phyloP scores from a whole-genome alignment of 768 basidiomycete genomes.

The Tricholoma terreum region DNA sequence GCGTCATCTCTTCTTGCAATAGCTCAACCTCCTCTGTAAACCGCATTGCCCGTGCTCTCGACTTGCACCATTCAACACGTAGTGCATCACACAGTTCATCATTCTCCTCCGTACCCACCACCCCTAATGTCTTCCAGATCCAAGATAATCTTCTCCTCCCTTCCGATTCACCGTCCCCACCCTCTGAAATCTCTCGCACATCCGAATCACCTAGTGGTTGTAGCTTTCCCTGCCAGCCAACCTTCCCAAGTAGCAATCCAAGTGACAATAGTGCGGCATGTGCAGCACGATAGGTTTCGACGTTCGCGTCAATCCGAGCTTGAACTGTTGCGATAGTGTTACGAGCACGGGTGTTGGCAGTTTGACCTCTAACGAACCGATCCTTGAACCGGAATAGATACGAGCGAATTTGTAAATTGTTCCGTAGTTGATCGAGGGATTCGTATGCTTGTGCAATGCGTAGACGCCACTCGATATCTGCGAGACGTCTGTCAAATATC shows the following conservation, averaged over 20 bases:
- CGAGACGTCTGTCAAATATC: background rate
- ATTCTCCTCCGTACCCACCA: no score
- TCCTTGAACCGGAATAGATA: slow-evolving; percentile 21
- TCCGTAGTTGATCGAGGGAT: slow-evolving; percentile 16
- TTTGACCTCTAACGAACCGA: slow-evolving; percentile 18
- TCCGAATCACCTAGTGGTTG: slow-evolving; percentile 6
- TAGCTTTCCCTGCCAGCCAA: slow-evolving; percentile 16
- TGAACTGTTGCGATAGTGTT: slow-evolving; percentile 16
- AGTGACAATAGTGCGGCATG: slow-evolving; percentile 13
- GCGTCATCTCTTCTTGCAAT: slow-evolving; percentile 27
- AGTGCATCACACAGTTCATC: no score
- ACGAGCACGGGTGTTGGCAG: slow-evolving; percentile 21
- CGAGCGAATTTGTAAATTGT: slow-evolving; percentile 19
- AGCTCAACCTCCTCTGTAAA: no score
- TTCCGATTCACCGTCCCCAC: no score
- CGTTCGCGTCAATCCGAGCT: slow-evolving; percentile 11
- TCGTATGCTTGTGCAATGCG: slow-evolving; percentile 24
- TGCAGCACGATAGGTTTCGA: slow-evolving; percentile 16
- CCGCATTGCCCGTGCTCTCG: no score
- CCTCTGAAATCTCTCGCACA: no score
- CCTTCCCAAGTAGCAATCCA: background rate
- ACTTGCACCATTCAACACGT: no score
- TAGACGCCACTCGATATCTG: slow-evolving; percentile 18
- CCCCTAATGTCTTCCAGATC: no score
- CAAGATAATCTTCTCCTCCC: no score